Evolutionary conservation across 177 flowering plant species (phyloP).

Genomic region (Tripterygium wilfordii): DNA sequence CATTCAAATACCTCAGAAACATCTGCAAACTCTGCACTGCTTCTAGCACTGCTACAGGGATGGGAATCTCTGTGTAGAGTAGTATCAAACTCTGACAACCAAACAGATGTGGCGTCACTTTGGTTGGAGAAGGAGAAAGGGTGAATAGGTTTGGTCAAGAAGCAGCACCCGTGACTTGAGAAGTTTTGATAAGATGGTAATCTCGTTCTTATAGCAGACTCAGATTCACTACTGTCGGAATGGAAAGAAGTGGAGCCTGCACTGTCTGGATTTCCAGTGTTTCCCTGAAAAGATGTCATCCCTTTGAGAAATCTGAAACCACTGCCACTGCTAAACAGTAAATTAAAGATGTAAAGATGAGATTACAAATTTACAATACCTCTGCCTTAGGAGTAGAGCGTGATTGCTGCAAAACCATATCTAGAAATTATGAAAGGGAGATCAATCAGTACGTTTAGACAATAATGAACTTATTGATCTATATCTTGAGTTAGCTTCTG

Average conservation of each 20-base stretch:
- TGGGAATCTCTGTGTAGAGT: conserved; percentile 42
- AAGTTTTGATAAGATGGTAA: conserved; percentile 42
- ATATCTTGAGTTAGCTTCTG: no score
- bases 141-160: conserved; percentile 81
- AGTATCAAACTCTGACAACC: conserved; percentile 34
- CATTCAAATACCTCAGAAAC: conserved; percentile 53
- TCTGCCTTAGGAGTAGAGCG: conserved; percentile 35
- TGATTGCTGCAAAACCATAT: conserved; percentile 24
- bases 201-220: conserved; percentile 33
- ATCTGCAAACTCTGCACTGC: conserved; percentile 64
- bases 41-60: conserved; percentile 61
- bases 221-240: conserved; percentile 80
- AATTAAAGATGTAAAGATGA: conserved; percentile 3
- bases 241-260: conserved; percentile 59
- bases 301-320: conserved; percentile 3
- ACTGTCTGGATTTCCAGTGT: conserved; percentile 44
- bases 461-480: neutral
- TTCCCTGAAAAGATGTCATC: conserved; percentile 40
- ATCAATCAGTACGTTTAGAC: conserved; percentile 4
- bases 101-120: conserved; percentile 14
- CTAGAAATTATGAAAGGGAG: conserved; percentile 19
- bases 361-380: conserved; percentile 43
- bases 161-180: conserved; percentile 59
- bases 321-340: neutral
- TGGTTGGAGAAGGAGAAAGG: conserved; percentile 68